phyloP scores from a whole-genome alignment of 2,329 filamentous ascomycete genomes.

The Elsinoe fawcettii region DNA sequence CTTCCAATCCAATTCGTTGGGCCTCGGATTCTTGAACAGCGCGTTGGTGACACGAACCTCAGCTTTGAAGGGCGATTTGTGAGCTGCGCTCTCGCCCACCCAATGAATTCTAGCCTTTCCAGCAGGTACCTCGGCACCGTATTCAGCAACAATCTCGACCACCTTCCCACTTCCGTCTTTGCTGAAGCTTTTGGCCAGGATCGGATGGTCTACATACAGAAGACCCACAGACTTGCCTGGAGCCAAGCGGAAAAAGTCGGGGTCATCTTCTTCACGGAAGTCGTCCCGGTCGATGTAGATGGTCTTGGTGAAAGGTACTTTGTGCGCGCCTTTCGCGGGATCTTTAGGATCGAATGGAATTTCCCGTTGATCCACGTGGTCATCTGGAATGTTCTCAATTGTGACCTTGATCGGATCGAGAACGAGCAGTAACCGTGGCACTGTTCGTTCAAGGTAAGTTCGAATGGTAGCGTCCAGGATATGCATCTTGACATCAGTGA shows the following conservation, averaged over 20 bases:
- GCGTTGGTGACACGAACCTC: slow-evolving; percentile 73
- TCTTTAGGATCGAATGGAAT: slow-evolving; percentile 80
- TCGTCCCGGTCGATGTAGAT: slow-evolving; percentile 80
- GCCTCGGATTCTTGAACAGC: slow-evolving; percentile 81
- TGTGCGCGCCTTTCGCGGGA: slow-evolving; percentile 55
- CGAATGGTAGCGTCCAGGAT: slow-evolving; percentile 83
- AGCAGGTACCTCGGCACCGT: slow-evolving; percentile 54
- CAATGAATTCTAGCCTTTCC: slow-evolving; percentile 66
- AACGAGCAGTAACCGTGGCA: slow-evolving; percentile 82
- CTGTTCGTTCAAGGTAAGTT: slow-evolving; percentile 77
- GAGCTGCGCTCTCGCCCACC: slow-evolving; percentile 64
- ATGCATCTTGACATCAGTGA: slow-evolving; percentile 68
- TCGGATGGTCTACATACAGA: slow-evolving; percentile 61
- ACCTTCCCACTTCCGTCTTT: slow-evolving; percentile 61
- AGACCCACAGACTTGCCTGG: slow-evolving; percentile 68
- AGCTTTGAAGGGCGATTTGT: slow-evolving; percentile 52
- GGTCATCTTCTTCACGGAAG: slow-evolving; percentile 64
- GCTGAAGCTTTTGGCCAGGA: slow-evolving; percentile 59
- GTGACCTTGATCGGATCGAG: slow-evolving; percentile 76
- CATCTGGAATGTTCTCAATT: slow-evolving; percentile 68
- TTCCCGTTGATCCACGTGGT: slow-evolving; percentile 56
- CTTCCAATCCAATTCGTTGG: slow-evolving; percentile 57
- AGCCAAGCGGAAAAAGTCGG: slow-evolving; percentile 70
- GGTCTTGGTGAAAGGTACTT: slow-evolving; percentile 61
- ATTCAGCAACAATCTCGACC: slow-evolving; percentile 57